These are phyloP conservation scores for Linum tenue DNA, from an alignment of 345 rosid species.

Conservation along the genomic window DNA sequence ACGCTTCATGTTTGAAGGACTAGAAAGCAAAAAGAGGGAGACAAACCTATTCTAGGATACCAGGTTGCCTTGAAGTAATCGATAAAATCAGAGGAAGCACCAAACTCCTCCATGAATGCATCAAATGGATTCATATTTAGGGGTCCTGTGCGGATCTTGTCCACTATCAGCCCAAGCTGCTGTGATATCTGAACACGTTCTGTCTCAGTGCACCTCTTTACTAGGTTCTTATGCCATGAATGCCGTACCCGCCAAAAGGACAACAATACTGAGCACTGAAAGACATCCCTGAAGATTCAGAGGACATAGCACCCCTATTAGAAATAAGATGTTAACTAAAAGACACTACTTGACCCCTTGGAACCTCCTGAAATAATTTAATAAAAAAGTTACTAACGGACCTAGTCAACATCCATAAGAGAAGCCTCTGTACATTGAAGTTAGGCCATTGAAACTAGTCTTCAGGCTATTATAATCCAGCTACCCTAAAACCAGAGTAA, in stretches of 20 bases:
- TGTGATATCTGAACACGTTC: constrained; percentile 51
- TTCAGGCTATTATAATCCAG: too few relatives aligned
- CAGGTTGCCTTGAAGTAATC: constrained; percentile 84
- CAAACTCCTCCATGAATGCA: constrained; percentile 51
- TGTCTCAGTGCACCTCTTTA: constrained; percentile 60
- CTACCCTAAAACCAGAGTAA: too few relatives aligned
- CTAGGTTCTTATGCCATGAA: constrained; percentile 82
- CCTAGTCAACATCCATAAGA: background rate
- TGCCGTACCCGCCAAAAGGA: constrained; percentile 84
- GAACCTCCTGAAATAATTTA: background rate
- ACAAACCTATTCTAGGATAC: constrained; percentile 72
- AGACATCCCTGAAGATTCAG: constrained; percentile 59
- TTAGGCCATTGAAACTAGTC: background rate
- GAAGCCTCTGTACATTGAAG: background rate
- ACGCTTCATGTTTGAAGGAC: background rate
- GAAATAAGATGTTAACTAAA: background rate
- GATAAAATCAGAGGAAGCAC: constrained; percentile 45
- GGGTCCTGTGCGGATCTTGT: constrained; percentile 53
- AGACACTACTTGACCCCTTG: background rate
- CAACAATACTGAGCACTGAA: constrained; percentile 74
- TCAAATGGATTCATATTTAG: constrained; percentile 44
- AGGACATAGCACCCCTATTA: constrained; percentile 12
- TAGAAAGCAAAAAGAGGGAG: background rate
- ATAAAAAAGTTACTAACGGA: background rate
- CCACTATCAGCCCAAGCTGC: constrained; percentile 52